These are phyloP conservation scores for Apiospora phragmitis DNA, from an alignment of 2,329 filamentous ascomycete species.

Conservation along the genomic window DNA sequence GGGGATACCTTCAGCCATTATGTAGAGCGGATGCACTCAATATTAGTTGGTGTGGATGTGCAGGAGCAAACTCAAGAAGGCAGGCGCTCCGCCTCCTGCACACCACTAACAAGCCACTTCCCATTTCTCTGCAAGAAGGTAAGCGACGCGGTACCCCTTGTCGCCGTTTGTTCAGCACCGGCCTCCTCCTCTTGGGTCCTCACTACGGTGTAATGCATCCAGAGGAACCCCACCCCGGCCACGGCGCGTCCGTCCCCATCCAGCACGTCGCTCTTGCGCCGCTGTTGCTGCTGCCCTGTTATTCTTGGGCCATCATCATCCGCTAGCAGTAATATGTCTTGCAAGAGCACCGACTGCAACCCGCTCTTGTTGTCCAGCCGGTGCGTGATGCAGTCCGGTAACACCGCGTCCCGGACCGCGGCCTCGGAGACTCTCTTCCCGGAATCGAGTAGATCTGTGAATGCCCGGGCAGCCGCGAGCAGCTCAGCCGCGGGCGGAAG, in stretches of 20 bases:
- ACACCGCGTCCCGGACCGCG: not conserved
- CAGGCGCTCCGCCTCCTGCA: not conserved
- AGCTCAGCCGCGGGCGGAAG: not conserved
- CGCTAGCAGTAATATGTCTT: not conserved
- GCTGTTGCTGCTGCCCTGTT: not conserved
- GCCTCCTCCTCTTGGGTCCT: not conserved
- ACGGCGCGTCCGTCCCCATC: not conserved
- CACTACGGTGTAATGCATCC: not conserved
- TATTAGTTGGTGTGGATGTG: not conserved
- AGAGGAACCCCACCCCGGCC: not conserved
- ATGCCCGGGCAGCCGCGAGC: not conserved
- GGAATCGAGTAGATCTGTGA: not conserved
- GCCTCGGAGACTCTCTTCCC: not conserved
- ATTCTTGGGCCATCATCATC: too few species aligned
- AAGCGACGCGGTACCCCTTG: not conserved
- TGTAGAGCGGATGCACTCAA: not conserved
- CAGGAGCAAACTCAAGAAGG: not conserved
- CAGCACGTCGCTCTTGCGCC: not conserved
- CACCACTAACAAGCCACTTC: not conserved
- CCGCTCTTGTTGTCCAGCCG: not conserved
- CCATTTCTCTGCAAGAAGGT: not conserved
- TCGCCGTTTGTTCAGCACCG: not conserved
- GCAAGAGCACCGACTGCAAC: not conserved
- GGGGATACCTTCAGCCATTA: too few species aligned
- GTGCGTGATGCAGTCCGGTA: not conserved